A percentile compares a stretch with the other conserved stretches of the same genome.
Evolutionary conservation across 192 early-diverging fungal genomes (phyloP).

Genomic region (Geosiphon pyriformis): DNA sequence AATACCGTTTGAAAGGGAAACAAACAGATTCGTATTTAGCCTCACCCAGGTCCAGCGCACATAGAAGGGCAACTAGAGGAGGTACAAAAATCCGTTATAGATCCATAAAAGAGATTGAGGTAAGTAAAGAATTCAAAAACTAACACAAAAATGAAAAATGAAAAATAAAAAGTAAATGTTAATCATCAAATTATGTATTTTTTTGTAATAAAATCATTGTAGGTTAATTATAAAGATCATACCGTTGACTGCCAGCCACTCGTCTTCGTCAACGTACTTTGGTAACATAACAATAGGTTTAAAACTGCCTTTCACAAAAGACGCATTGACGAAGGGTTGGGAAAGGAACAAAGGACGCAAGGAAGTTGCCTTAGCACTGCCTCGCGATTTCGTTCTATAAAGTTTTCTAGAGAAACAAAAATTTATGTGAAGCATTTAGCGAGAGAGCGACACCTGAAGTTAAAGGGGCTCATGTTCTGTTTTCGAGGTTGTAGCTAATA

Average conservation of each 20-base stretch:
- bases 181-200: neutral
- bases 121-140: constrained; percentile 93
- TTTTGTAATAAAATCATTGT: too few species aligned
- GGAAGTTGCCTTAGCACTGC: constrained; percentile 18
- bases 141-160: constrained; percentile 20
- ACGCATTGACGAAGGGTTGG: constrained; percentile 64
- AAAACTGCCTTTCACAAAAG: constrained; percentile 89
- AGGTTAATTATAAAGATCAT: constrained; percentile 21
- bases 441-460: too few species aligned
- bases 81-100: constrained; percentile 86
- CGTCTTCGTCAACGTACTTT: constrained; percentile 85
- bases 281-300: constrained; percentile 85
- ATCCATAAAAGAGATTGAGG: constrained; percentile 84
- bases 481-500: too few species aligned
- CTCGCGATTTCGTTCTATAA: constrained; percentile 19
- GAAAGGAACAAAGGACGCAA: constrained; percentile 50
- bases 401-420: neutral
- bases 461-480: too few species aligned
- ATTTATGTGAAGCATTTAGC: neutral
- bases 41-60: constrained; percentile 73
- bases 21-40: neutral
- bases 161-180: neutral
- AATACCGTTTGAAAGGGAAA: neutral
- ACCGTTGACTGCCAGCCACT: constrained; percentile 88
- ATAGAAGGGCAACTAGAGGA: constrained; percentile 74